phyloP scores from a whole-genome alignment of 352 stramenopile genomes.

The Phytophthora citrophthora region DNA sequence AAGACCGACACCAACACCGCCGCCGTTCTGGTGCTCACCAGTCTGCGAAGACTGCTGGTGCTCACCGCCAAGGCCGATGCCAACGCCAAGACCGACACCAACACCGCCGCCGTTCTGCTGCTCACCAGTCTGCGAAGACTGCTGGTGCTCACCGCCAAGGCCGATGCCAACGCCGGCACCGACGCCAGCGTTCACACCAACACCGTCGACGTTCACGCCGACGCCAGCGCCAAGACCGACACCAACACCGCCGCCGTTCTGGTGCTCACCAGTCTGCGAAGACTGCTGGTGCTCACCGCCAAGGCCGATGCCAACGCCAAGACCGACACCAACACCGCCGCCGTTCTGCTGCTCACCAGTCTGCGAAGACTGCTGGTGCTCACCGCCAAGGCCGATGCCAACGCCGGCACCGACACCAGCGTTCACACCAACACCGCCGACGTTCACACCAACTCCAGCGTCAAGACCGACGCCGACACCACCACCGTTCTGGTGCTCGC shows the following conservation, averaged over 20 bases:
- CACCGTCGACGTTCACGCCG: neutral
- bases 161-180: neutral
- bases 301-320: neutral
- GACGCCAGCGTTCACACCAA: conserved; percentile 1
- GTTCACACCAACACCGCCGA: no score
- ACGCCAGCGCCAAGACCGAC: conserved; percentile 1
- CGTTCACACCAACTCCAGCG: neutral
- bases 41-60: neutral
- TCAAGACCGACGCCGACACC: conserved; percentile 4
- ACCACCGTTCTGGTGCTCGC: conserved; percentile 9
- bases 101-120: neutral
- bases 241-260: neutral
- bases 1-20: neutral
- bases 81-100: neutral
- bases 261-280: no score
- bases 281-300: no score
- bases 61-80: no score
- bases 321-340: neutral
- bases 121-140: neutral
- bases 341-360: no score
- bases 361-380: no score
- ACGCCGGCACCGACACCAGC: no score
- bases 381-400: no score
- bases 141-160: no score
- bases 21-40: neutral